A percentile compares a stretch with the other conserved stretches of the same genome.
These are phyloP conservation scores for Zymoseptoria crescenta DNA, from an alignment of 2,329 filamentous ascomycete genomes.

Conservation along the genomic window DNA sequence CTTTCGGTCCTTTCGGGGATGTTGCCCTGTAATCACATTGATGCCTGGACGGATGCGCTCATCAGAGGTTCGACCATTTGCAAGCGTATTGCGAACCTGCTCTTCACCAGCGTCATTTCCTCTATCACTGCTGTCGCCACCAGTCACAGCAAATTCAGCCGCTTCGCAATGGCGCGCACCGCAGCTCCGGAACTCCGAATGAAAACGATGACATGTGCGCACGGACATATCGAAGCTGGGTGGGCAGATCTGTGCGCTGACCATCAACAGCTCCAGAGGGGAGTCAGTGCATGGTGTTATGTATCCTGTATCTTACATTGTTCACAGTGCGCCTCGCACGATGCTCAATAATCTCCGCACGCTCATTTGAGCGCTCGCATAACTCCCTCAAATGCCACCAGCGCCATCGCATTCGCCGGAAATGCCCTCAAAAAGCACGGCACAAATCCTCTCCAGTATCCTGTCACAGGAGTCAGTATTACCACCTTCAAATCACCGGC, in stretches of 20 bases:
- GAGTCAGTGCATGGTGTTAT: neutral
- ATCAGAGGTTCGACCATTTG: neutral
- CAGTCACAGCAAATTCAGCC: neutral
- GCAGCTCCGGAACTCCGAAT: neutral
- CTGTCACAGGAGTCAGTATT: neutral
- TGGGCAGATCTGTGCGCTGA: neutral
- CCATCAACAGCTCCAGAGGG: neutral
- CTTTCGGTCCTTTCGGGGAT: no score
- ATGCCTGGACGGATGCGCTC: neutral
- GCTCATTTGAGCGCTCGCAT: conserved; percentile 26
- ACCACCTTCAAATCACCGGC: no score
- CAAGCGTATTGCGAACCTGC: neutral
- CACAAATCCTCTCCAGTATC: conserved; percentile 82
- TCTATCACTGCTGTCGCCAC: neutral
- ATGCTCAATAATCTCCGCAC: neutral
- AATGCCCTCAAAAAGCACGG: conserved; percentile 92
- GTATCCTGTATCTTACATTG: neutral
- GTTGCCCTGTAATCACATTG: no score
- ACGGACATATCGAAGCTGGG: neutral
- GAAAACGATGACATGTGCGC: neutral
- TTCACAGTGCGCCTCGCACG: neutral
- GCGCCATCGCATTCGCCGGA: conserved; percentile 87
- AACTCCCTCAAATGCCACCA: conserved; percentile 87
- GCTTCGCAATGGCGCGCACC: neutral
- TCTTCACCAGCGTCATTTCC: neutral